Base-by-base conservation (phyloP, 2,329 filamentous ascomycete genomes). In the Xylaria sp. region DNA sequence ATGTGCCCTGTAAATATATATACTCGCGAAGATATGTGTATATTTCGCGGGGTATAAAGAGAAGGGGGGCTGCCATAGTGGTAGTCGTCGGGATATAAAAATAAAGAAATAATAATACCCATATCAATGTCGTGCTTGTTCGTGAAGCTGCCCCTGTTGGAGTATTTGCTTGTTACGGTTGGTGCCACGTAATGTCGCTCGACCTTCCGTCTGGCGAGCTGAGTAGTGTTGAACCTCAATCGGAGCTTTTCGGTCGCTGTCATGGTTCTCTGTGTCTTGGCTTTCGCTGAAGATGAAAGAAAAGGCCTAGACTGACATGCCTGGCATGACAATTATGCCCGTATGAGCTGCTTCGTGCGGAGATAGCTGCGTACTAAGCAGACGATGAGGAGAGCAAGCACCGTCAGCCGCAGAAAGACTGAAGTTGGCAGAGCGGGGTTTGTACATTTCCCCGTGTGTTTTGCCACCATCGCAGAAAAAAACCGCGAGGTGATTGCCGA, bases 1-100 rank as follows among this genome's bases (percentile, higher is more conserved):
- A 42, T 46, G 59, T 64, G 63, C 59, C 51, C 67, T 75, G 71
- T 69, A 73, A 63, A 74, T 75, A 75, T 74, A 74, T 74, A 72
- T 70, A 70, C 46, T 66, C 20, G 69, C 68, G 48, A 62, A 69
- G 71, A 71, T 65, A 70, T 57, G 69, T 76, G 74, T 75, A 77
- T 74, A 76, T 70, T 70, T 68, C 40, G 61, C 23, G 71, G 70
- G 70, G 72, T 77, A 70, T 67, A 69, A 46, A 63, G 71, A 62
- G 42, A 31, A 20, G 23, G 33, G 28, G 17, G 7, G 28, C 31
- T 7, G 36, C 51, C 49, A 17, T 44, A 42, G 68, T 60, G 38
- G 56, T 23, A 59, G 49, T 38, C 42, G 66, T 59, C 58, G 44
- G 56, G 54, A 57, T 59, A 62, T 59, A 71, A 70, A 23, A 63